Conservation (phyloP, 768 basidiomycete species). For the Cyclocybe cylindracea region DNA sequence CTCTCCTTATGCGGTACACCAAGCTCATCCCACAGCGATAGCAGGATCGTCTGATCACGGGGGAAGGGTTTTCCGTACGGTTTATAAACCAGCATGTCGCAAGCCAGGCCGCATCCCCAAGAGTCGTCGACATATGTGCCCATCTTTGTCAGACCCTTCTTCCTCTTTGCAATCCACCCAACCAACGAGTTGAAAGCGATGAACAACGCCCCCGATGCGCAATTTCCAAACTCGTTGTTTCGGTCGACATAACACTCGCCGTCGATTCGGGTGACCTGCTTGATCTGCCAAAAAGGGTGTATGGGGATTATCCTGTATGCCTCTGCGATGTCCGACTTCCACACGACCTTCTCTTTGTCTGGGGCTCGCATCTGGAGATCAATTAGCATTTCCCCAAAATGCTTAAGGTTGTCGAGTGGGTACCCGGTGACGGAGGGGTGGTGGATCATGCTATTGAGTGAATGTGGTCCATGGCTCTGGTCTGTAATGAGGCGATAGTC, state of each 20-base stretch:
- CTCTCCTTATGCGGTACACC: slow-evolving; percentile 36
- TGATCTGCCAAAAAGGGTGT: slow-evolving; percentile 42
- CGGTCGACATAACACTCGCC: slow-evolving; percentile 21
- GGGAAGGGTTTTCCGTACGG: slow-evolving; percentile 30
- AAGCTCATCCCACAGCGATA: slow-evolving; percentile 39
- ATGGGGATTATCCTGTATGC: slow-evolving; percentile 38
- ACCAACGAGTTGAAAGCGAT: slow-evolving; percentile 31
- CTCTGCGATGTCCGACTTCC: slow-evolving; percentile 36
- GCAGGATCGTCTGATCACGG: slow-evolving; percentile 27
- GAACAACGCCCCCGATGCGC: slow-evolving; percentile 21
- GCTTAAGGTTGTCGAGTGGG: slow-evolving; percentile 23
- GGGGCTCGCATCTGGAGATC: not conserved
- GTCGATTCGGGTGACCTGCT: slow-evolving; percentile 31
- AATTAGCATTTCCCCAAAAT: slow-evolving; percentile 16
- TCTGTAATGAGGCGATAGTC: slow-evolving; percentile 30
- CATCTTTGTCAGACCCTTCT: slow-evolving; percentile 16
- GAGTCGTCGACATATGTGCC: slow-evolving; percentile 36
- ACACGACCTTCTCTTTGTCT: not conserved
- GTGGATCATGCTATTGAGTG: slow-evolving; percentile 25
- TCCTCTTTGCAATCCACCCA: slow-evolving; percentile 33
- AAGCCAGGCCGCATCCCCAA: slow-evolving; percentile 19
- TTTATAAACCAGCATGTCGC: slow-evolving; percentile 23
- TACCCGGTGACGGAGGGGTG: slow-evolving; percentile 9
- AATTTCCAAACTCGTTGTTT: slow-evolving; percentile 23
- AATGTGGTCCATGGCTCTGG: slow-evolving; percentile 27